phyloP scores from a whole-genome alignment of 2,329 filamentous ascomycete species.

The Phoma sp. region DNA sequence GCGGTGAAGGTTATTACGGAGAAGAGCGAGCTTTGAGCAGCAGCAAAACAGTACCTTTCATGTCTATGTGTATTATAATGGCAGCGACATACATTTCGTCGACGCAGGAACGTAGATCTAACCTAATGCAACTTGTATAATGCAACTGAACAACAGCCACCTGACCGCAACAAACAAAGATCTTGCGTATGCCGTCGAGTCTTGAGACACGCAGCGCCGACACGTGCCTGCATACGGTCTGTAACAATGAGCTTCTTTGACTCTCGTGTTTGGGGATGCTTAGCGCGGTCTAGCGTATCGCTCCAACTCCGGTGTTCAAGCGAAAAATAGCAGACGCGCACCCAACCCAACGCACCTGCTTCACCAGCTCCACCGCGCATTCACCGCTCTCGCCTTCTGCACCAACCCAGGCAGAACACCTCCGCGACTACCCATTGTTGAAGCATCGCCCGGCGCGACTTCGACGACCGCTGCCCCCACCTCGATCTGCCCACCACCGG shows the following conservation, averaged over 20 bases:
- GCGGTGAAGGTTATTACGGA: constrained; percentile 32
- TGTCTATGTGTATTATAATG: constrained; percentile 42
- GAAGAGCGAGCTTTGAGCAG: constrained; percentile 52
- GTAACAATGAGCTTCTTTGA: constrained; percentile 6
- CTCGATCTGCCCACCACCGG: constrained; percentile 23
- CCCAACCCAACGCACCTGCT: constrained; percentile 9
- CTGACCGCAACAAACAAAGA: background rate
- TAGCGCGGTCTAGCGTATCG: constrained; percentile 10
- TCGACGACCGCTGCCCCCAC: constrained; percentile 28
- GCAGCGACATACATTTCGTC: constrained; percentile 18
- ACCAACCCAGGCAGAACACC: constrained; percentile 17
- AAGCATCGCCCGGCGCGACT: constrained; percentile 44
- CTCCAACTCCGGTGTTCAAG: constrained; percentile 31
- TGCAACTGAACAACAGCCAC: constrained; percentile 1
- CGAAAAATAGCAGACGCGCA: constrained; percentile 25
- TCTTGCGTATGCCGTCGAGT: background rate
- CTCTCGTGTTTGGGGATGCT: constrained; percentile 12
- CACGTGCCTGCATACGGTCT: constrained; percentile 10
- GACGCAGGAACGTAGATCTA: constrained; percentile 17
- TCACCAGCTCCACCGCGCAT: constrained; percentile 19
- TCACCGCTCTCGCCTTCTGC: constrained; percentile 21
- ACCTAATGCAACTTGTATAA: constrained; percentile 32
- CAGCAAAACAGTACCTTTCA: constrained; percentile 12
- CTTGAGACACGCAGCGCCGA: constrained; percentile 1
- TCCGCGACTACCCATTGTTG: constrained; percentile 31